These are phyloP conservation scores for Niebla homalea DNA, from an alignment of 495 filamentous ascomycete genomes.

Conservation along the genomic window DNA sequence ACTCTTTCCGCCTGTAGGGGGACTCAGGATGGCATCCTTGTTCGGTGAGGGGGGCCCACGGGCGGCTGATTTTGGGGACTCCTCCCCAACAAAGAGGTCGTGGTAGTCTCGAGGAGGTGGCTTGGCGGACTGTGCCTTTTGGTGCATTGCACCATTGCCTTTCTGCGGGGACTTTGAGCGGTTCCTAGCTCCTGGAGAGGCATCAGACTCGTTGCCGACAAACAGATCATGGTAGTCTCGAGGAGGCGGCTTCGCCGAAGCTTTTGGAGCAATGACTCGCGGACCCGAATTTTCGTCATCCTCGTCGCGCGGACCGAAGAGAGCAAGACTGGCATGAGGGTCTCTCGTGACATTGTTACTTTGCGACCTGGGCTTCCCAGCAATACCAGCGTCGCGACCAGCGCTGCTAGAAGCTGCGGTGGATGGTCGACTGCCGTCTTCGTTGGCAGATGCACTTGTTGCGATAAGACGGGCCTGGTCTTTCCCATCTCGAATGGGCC, in stretches of 20 bases:
- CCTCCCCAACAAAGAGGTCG: slow-evolving; percentile 49
- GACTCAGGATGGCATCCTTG: slow-evolving; percentile 7
- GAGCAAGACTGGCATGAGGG: slow-evolving; percentile 64
- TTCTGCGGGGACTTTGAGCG: slow-evolving; percentile 7
- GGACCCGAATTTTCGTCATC: slow-evolving; percentile 25
- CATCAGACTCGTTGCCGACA: slow-evolving; percentile 27
- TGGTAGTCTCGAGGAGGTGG: slow-evolving; percentile 48
- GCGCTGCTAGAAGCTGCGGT: slow-evolving; percentile 11
- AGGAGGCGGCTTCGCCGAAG: slow-evolving; percentile 46
- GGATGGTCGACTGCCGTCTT: slow-evolving; percentile 6
- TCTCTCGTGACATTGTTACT: slow-evolving; percentile 41
- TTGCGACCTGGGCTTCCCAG: slow-evolving; percentile 24
- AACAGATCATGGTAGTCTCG: slow-evolving; percentile 54
- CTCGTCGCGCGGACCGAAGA: slow-evolving; percentile 52
- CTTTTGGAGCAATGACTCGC: slow-evolving; percentile 27
- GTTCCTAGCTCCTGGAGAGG: slow-evolving; percentile 8
- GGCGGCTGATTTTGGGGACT: slow-evolving; percentile 15
- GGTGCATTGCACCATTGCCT: slow-evolving; percentile 28
- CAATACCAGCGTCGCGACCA: slow-evolving; percentile 17
- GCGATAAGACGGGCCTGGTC: slow-evolving; percentile 69
- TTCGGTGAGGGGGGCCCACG: slow-evolving; percentile 13
- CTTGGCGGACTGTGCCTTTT: slow-evolving; percentile 39
- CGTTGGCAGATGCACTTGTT: slow-evolving; percentile 21
- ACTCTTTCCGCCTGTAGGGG: slow-evolving; percentile 40
- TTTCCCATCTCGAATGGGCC: slow-evolving; percentile 84